Evolutionary conservation across 2,329 filamentous ascomycete genomes (phyloP), one percentile per base, ranked within the genome.

Genomic region (Zopfia rhizophila): DNA sequence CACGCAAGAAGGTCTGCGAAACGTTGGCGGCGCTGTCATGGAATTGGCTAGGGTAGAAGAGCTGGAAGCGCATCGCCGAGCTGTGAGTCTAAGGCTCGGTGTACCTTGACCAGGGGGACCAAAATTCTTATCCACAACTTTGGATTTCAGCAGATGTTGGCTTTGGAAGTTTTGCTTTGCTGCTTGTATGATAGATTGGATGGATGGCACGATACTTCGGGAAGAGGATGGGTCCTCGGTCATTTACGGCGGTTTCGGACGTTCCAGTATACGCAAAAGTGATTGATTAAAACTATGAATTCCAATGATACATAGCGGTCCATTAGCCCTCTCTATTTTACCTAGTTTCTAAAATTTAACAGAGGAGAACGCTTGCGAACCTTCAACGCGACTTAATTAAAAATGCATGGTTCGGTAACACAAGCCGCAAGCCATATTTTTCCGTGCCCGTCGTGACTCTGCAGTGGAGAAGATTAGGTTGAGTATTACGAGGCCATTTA

Each of bases 21-120:
- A 95, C 63, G 89, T 99, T 2, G 91, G 93, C 23, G 78, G 80
- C 40, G 91, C 94, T 4, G 94, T 99, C 39, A 97, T 97, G 91
- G 89, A 93, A 72, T 80, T 99, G 35, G 94, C 94, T 17, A 89
- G 90, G 65, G 92, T 97, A 2, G 94, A 99, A 73, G 90, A 95
- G 69, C 78, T 99, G 21, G 93, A 99, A 72, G 94, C 94, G 40
- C 94, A 99, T 78, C 85, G 91, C 67, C 80, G 86, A 51, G 87
- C 87, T 11, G 86, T 90, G 29, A 82, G 82, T 64, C 80, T 90
- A 39, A 76, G 87, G 42, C 70, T 89, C 58, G 80, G 69, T 21
- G 56, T 70, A 31, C 56, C 61, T 38, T 68, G 19, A 38, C 5
- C 13, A 31, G 16, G 30, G 8, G n/a, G 8, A n/a, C n/a, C n/a